Evolutionary conservation across 78 protist species (phyloP).

Genomic region (Polysphondylium violaceum): DNA sequence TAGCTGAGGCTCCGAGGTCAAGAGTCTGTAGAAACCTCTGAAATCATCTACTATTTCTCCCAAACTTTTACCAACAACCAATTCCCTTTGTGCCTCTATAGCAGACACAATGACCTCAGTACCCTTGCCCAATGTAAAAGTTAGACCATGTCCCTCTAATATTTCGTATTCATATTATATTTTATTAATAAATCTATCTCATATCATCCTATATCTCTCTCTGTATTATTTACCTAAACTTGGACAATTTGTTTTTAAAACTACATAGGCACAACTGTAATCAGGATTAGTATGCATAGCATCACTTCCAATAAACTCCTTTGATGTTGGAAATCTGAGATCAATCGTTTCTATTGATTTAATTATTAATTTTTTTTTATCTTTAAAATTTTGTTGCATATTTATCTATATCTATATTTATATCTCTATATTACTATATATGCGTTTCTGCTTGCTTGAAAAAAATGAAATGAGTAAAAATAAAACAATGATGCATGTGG

Average conservation of each 20-base stretch:
- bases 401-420: too few species aligned
- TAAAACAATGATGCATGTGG: too few species aligned
- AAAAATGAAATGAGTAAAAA: neutral
- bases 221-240: too few species aligned
- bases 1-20: slow-evolving; percentile 75
- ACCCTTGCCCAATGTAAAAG: slow-evolving; percentile 79
- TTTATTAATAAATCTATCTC: neutral
- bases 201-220: slow-evolving; percentile 6
- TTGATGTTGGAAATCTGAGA: slow-evolving; percentile 46
- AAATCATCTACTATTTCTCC: slow-evolving; percentile 20
- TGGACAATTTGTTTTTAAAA: slow-evolving; percentile 1
- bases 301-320: slow-evolving; percentile 30
- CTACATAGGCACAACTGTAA: slow-evolving; percentile 30
- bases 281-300: slow-evolving; percentile 56
- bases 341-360: neutral
- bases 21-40: neutral
- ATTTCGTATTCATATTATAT: too few species aligned
- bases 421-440: too few species aligned
- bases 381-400: too few species aligned
- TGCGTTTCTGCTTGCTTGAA: too few species aligned
- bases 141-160: slow-evolving; percentile 60
- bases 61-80: slow-evolving; percentile 35
- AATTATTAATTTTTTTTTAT: slow-evolving; percentile 11
- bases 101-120: slow-evolving; percentile 41
- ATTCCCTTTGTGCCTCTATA: neutral